Base-by-base conservation (phyloP, 2,329 filamentous ascomycete species). In the Fusarium sp. region DNA sequence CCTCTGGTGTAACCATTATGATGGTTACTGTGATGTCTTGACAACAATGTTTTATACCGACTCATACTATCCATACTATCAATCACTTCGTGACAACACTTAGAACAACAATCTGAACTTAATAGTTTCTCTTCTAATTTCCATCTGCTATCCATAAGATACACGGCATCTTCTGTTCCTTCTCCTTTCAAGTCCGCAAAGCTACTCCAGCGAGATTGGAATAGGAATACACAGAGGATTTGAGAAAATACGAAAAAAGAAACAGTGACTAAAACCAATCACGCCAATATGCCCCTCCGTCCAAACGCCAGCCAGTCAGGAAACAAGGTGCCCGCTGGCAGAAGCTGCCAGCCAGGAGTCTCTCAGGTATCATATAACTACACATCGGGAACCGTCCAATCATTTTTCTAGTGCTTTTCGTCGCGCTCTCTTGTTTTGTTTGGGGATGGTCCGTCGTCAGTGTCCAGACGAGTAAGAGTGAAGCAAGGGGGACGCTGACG, bases 291-390 rank as follows among this genome's bases (percentile, higher is more conserved):
- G 75, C 73, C 77, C 78, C 64, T 78, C 76, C 74, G 65, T 80
- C 75, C 74, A 79, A 83, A 83, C 81, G 81, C 81, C 81, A 77
- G 75, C 79, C 79, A 77, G 75, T 74, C 77, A 78, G 68, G 75
- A 77, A 79, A 75, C 73, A 74, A 78, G 74, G 68, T 75, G 70
- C 68, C 68, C 22, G 45, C 45, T 50, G 77, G 75, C 74, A 79
- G 76, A 70, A 74, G 62, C 71, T 80, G 76, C 75, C 75, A 75
- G 74, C 77, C 76, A 76, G 64, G 69, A 78, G 76, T 78, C 77
- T 79, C 78, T 80, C 78, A 82, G 81, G 79, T 82, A 82, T 82
- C 78, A 79, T 78, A 79, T 78, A 78, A 78, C 76, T 78, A 79
- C 76, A 78, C 78, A 74, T 74, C 74, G 68, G 71, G 74, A 77